Evolutionary conservation across 1,284 basidiomycete species (phyloP).

Genomic region (Heterobasidion occidentale): DNA sequence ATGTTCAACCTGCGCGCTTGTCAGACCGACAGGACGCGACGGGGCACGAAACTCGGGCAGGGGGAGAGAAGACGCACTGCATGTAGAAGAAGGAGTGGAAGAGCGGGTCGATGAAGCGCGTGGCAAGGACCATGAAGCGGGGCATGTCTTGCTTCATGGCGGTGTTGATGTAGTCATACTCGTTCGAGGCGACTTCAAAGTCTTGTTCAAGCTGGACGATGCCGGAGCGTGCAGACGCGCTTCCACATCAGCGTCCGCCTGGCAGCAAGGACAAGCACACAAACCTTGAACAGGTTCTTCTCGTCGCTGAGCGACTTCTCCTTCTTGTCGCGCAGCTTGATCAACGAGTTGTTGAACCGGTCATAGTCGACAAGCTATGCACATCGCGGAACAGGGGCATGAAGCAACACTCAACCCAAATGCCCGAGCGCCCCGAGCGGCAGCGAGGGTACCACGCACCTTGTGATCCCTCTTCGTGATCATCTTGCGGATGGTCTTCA

Average conservation of each 20-base stretch:
- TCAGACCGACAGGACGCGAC: slow-evolving; percentile 1
- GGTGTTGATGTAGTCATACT: slow-evolving; percentile 96
- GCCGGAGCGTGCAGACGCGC: background rate
- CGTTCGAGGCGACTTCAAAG: slow-evolving; percentile 88
- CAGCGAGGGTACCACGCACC: slow-evolving; percentile 30
- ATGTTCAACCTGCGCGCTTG: slow-evolving; percentile 68
- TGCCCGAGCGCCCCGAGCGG: background rate
- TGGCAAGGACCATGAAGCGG: slow-evolving; percentile 81
- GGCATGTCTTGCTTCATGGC: slow-evolving; percentile 91
- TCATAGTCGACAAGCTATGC: slow-evolving; percentile 86
- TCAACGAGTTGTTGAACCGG: slow-evolving; percentile 92
- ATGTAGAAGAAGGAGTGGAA: slow-evolving; percentile 99
- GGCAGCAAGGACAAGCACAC: slow-evolving; percentile 10
- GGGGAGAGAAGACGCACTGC: slow-evolving; percentile 62
- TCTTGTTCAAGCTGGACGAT: slow-evolving; percentile 86
- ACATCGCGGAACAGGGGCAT: background rate
- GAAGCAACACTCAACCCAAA: background rate
- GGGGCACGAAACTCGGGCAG: background rate
- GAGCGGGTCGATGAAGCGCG: slow-evolving; percentile 90
- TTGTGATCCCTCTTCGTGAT: slow-evolving; percentile 98
- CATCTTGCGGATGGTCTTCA: slow-evolving; percentile 90
- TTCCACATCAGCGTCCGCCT: background rate
- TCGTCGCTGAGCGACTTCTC: slow-evolving; percentile 91
- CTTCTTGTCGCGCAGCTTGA: slow-evolving; percentile 95
- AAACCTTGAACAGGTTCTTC: slow-evolving; percentile 90